Base-by-base conservation (phyloP, 345 rosid genomes). In the Camelina hispida region DNA sequence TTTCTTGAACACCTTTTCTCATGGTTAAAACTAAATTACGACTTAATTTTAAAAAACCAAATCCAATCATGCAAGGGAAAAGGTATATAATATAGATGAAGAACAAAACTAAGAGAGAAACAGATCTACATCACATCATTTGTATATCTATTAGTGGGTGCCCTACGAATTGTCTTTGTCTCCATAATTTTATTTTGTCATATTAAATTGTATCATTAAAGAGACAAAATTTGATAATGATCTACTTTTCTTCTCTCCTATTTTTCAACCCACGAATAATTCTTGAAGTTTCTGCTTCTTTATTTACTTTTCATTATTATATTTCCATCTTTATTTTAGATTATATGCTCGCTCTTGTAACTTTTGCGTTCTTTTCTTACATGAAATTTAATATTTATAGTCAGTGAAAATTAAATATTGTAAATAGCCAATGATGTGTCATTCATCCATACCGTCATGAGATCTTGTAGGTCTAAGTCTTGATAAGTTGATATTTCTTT, bases 211-310 rank as follows among this genome's bases (percentile, higher is more conserved):
- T 55, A 51, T 78, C 55, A 50, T 66, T 64, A 57, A 77, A 71
- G 62, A 65, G 72, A 66, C 72, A 53, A 65, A 71, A 65, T 65
- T 40, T 78, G 40, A 78, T 71, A 65, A 71, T 58, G 73, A 50
- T 20, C 46, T 53, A 65, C 81, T 78, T 78, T 71, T 57, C 28
- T 50, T 48, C 63, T 68, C 58, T 54, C 62, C 50, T 53, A 42
- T 62, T 76, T 60, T 67, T 53, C 63, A 67, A 47, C 55, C 5
- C 6, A 43, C 77, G 77, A 71, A 78, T 66, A 71, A 56, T 78
- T 78, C 77, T 78, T 71, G 81, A 78, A 78, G 81, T 71, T 78
- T 69, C 80, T 77, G 80, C 71, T 70, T 70, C 80, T 77, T 77
- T 76, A 53, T 44, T 53, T 62, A 40, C 65, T 62, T 76, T 76